A percentile compares a stretch with the other conserved stretches of the same genome.
These are phyloP conservation scores for Penicillium pulvis DNA, from an alignment of 495 filamentous ascomycete genomes.

Conservation along the genomic window DNA sequence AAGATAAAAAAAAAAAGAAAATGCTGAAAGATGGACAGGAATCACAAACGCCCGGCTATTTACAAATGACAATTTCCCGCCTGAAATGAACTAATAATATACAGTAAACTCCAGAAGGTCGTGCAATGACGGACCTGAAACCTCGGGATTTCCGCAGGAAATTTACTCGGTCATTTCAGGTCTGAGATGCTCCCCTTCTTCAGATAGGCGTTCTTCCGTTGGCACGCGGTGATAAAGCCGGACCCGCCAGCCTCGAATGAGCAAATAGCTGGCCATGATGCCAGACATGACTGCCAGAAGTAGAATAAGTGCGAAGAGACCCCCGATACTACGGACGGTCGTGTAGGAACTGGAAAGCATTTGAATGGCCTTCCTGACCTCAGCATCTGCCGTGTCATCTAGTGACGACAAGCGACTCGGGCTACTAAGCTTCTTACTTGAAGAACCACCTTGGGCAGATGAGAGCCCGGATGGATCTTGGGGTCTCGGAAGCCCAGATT, in stretches of 20 bases:
- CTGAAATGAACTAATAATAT: slow-evolving; percentile 7
- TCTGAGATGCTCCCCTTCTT: slow-evolving; percentile 19
- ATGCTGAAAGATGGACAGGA: neutral
- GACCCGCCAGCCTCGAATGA: slow-evolving; percentile 34
- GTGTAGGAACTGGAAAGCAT: slow-evolving; percentile 22
- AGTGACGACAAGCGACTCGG: neutral
- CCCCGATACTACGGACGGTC: slow-evolving; percentile 25
- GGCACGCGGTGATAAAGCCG: slow-evolving; percentile 26
- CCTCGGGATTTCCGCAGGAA: neutral
- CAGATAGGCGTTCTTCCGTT: slow-evolving; percentile 16
- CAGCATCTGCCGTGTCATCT: slow-evolving; percentile 16
- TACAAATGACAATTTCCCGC: slow-evolving; percentile 2
- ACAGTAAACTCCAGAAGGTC: slow-evolving; percentile 13
- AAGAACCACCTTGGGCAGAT: neutral
- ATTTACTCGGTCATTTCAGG: slow-evolving; percentile 17
- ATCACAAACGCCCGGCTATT: slow-evolving; percentile 3
- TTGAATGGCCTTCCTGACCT: slow-evolving; percentile 24
- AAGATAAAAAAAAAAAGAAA: neutral
- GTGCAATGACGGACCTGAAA: slow-evolving; percentile 11
- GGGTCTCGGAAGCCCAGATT: slow-evolving; percentile 17
- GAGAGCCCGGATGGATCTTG: slow-evolving; percentile 19
- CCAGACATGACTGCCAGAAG: slow-evolving; percentile 24
- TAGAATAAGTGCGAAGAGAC: slow-evolving; percentile 24
- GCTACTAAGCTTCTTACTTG: slow-evolving; percentile 4
- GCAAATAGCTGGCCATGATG: slow-evolving; percentile 24